These are phyloP conservation scores for Colletotrichum sp. DNA, from an alignment of 2,329 filamentous ascomycete species.

Conservation along the genomic window DNA sequence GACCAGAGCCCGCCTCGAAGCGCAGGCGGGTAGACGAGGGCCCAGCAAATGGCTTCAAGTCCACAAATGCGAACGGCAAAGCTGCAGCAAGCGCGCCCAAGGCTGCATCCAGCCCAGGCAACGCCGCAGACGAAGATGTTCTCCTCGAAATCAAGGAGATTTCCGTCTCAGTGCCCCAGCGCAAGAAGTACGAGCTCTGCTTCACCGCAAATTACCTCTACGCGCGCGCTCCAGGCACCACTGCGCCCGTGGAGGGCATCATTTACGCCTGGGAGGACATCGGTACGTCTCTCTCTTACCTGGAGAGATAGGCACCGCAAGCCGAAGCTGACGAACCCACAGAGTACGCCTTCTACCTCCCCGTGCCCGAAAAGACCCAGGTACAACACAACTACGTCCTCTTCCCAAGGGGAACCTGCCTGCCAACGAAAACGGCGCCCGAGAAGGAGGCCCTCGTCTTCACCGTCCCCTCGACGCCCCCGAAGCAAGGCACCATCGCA, in stretches of 20 bases:
- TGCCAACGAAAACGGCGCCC: conserved; percentile 52
- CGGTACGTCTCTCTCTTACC: conserved; percentile 43
- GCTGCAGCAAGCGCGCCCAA: conserved; percentile 22
- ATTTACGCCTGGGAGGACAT: conserved; percentile 67
- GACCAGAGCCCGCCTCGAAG: conserved; percentile 55
- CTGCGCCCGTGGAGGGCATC: conserved; percentile 56
- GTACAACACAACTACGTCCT: conserved; percentile 71
- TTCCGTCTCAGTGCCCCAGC: conserved; percentile 69
- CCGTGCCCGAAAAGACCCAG: conserved; percentile 69
- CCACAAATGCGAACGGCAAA: conserved; percentile 25
- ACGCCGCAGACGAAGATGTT: conserved; percentile 54
- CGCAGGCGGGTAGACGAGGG: conserved; percentile 56
- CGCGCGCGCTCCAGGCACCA: conserved; percentile 57
- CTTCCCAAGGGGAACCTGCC: conserved; percentile 60
- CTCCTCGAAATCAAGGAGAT: conserved; percentile 69
- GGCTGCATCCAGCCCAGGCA: conserved; percentile 29
- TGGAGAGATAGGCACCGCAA: background rate
- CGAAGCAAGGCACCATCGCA: conserved; percentile 63
- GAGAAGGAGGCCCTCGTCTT: conserved; percentile 66
- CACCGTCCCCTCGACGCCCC: conserved; percentile 63
- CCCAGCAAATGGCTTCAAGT: conserved; percentile 29
- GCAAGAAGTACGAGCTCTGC: conserved; percentile 72
- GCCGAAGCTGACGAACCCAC: background rate
- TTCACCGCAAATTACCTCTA: conserved; percentile 66
- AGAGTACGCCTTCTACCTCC: conserved; percentile 70